These are phyloP conservation scores for Mycena vulgaris DNA, from an alignment of 768 basidiomycete genomes.

Conservation along the genomic window DNA sequence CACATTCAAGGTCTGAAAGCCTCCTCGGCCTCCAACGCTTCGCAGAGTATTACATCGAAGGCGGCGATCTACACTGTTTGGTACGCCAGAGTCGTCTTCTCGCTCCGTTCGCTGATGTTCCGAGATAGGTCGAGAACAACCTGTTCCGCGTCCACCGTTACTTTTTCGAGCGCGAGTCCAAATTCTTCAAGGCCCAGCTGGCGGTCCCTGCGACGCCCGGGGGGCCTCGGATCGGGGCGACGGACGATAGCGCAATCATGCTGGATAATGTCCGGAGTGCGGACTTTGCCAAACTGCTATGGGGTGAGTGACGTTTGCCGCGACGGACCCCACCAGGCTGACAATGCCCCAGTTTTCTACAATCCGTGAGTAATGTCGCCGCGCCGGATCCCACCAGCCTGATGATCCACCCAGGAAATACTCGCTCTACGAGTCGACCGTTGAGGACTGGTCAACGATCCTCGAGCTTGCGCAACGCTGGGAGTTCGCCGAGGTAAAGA, in stretches of 20 bases:
- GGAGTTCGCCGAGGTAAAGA: constrained; percentile 70
- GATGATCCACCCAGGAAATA: constrained; percentile 60
- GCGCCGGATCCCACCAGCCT: neutral
- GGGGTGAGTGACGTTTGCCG: too few species aligned
- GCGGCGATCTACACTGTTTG: constrained; percentile 60
- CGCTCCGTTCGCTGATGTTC: constrained; percentile 5
- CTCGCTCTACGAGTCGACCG: constrained; percentile 65
- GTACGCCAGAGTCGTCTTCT: constrained; percentile 44
- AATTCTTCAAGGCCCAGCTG: constrained; percentile 58
- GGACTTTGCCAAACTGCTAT: constrained; percentile 64
- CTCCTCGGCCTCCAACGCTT: constrained; percentile 45
- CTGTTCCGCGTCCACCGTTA: constrained; percentile 68
- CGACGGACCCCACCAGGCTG: too few species aligned
- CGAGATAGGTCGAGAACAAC: constrained; percentile 61
- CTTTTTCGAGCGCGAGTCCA: constrained; percentile 68
- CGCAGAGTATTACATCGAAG: constrained; percentile 56
- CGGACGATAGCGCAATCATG: constrained; percentile 61
- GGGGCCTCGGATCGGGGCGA: constrained; percentile 49
- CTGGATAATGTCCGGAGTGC: constrained; percentile 56
- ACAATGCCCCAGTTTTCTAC: too few species aligned
- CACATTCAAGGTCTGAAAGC: constrained; percentile 17
- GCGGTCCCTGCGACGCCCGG: constrained; percentile 50
- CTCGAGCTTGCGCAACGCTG: constrained; percentile 71
- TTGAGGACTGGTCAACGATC: constrained; percentile 71
- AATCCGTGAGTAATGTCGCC: constrained; percentile 57